Evolutionary conservation across 352 stramenopile species (phyloP).

Genomic region (Hyaloperonospora brassicae): DNA sequence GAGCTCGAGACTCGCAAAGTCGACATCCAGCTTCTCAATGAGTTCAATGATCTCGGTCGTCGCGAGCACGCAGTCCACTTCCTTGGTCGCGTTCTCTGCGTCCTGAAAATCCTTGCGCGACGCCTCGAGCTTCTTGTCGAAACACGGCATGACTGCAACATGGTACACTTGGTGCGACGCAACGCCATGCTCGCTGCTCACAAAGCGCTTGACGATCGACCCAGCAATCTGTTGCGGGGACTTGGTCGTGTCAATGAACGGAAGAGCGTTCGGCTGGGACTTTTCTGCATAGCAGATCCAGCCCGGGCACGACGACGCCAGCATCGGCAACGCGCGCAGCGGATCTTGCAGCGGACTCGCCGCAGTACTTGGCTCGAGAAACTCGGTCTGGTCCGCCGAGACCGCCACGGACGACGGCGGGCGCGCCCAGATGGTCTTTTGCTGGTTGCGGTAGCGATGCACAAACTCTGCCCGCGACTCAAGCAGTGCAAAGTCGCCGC

Average conservation of each 20-base stretch:
- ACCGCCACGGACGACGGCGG: constrained; percentile 65
- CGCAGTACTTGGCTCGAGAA: constrained; percentile 42
- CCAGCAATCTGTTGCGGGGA: constrained; percentile 93
- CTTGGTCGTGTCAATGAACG: constrained; percentile 92
- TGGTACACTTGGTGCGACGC: constrained; percentile 82
- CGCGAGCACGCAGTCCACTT: constrained; percentile 93
- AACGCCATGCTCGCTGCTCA: constrained; percentile 52
- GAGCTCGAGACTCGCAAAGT: constrained; percentile 59
- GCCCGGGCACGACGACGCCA: constrained; percentile 94
- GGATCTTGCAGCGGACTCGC: constrained; percentile 56
- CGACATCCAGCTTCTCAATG: constrained; percentile 42
- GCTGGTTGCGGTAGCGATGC: constrained; percentile 68
- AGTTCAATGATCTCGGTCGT: constrained; percentile 78
- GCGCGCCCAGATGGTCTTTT: constrained; percentile 55
- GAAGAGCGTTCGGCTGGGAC: constrained; percentile 89
- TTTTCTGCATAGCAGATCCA: constrained; percentile 98
- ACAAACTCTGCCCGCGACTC: constrained; percentile 90
- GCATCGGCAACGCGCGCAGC: constrained; percentile 79
- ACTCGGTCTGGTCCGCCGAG: constrained; percentile 63
- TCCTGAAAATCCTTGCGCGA: constrained; percentile 87
- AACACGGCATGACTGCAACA: constrained; percentile 96
- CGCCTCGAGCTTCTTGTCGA: constrained; percentile 98
- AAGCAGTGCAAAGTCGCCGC: constrained; percentile 88
- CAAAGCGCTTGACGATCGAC: constrained; percentile 70
- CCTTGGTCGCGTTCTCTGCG: constrained; percentile 52